phyloP scores from a whole-genome alignment of 257 asterid species.

The Scutellaria galericulata region DNA sequence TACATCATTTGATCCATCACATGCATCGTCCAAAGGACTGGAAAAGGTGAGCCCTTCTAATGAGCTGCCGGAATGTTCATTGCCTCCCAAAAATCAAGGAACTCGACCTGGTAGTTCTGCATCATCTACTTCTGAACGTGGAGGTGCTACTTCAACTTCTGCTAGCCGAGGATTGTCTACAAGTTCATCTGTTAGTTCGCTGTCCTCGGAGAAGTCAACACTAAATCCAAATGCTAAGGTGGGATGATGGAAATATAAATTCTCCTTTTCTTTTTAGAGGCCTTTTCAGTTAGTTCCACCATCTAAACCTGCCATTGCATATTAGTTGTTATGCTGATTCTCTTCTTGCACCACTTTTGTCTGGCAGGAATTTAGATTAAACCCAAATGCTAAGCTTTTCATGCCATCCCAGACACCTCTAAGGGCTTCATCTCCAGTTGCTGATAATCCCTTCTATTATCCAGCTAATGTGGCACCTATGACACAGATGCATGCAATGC shows the following conservation, averaged over 20 bases:
- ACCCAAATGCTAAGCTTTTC: conserved; percentile 89
- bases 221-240: conserved; percentile 97
- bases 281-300: conserved; percentile 14
- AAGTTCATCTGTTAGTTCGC: conserved; percentile 82
- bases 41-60: conserved; percentile 55
- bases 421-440: conserved; percentile 82
- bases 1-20: conserved; percentile 59
- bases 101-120: conserved; percentile 64
- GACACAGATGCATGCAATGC: conserved; percentile 85
- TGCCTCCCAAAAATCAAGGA: conserved; percentile 58
- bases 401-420: conserved; percentile 70
- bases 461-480: conserved; percentile 69
- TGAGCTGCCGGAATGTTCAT: conserved; percentile 48
- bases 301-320: background rate
- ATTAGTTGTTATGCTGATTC: conserved; percentile 26
- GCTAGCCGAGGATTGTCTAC: conserved; percentile 77
- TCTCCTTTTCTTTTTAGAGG: background rate
- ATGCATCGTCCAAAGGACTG: conserved; percentile 54
- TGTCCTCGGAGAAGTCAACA: conserved; percentile 86
- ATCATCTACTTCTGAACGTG: conserved; percentile 72
- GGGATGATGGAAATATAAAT: conserved; percentile 3
- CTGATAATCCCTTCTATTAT: conserved; percentile 85
- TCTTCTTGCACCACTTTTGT: conserved; percentile 31
- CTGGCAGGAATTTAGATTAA: conserved; percentile 84
- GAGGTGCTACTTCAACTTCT: conserved; percentile 71